Conservation (phyloP, 129 eudicot genomes). For the sunflower (Helianthus annuus) region HanXRQr2.0-SUNRISE NC_035434.2:152130181-152130680, state of each 20-base stretch:
- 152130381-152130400: not conserved
- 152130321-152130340: not conserved
- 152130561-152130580: conserved; percentile 1
- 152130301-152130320: not conserved
- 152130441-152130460: not conserved
- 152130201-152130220: conserved; percentile 19
- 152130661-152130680: conserved; percentile 13
- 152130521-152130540: not conserved
- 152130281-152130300: not conserved
- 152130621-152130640: conserved; percentile 6
- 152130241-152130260: not conserved
- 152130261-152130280: not conserved
- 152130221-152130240: not conserved
- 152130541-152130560: conserved; percentile 5
- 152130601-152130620: conserved; percentile 1
- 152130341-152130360: not conserved
- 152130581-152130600: conserved; percentile 5
- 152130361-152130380: not conserved
- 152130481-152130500: not conserved
- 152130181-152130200: conserved; percentile 57
- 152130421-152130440: not conserved
- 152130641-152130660: conserved; percentile 3
- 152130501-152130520: conserved; percentile 20
- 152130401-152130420: not conserved
- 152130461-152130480: not conserved